Evolutionary conservation across 768 basidiomycete genomes (phyloP), one percentile per base, ranked within the genome.

Genomic region (Leccinum rimulosum): DNA sequence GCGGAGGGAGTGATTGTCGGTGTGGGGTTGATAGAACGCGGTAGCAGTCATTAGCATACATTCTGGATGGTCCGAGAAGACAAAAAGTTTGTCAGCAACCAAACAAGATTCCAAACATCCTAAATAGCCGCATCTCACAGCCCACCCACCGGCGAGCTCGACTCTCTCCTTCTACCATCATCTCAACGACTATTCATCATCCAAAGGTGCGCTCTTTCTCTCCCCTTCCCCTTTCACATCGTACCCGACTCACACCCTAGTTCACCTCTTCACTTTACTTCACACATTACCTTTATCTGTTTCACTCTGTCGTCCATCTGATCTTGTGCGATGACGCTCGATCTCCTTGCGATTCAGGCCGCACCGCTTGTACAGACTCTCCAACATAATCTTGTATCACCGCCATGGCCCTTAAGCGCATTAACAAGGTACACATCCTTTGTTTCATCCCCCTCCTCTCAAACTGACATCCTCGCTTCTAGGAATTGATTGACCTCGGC

Each of bases 401-500:
- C 50, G 47, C 68, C 68, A 98, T 98, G 96, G 95, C 96, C 71
- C 84, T 97, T 67, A 97, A 96, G 84, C 96, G 96, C 84, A 98
- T 98, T 81, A 96, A 96, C 89, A 98, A 97, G 91, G 95, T 93
- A 22, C 22, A 22, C 22, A 22, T 22, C 22, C 25, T 11, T 12
- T 54, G 28, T 57, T 48, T 11, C 30, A 7, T 12, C 52, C 3
- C 9, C 8, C 55, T 68, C 8, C 8, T 63, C 60, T 63, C 60
- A 6, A 49, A 43, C 31, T 35, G 19, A 7, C 22, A 14, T 28
- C 4, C 12, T 28, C 72, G 25, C 47, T 22, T 27, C 47, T 70
- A 99, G 97, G 97, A 99, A 87, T 86, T 98, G 83, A 83, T 92
- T 76, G 97, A 99, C 82, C 95, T 99, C 76, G 95, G 95, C 56